Evolutionary conservation across 805 yeast species (phyloP), one percentile per base, ranked within the genome.

Genomic region (Kluyveromyces siamensis): DNA sequence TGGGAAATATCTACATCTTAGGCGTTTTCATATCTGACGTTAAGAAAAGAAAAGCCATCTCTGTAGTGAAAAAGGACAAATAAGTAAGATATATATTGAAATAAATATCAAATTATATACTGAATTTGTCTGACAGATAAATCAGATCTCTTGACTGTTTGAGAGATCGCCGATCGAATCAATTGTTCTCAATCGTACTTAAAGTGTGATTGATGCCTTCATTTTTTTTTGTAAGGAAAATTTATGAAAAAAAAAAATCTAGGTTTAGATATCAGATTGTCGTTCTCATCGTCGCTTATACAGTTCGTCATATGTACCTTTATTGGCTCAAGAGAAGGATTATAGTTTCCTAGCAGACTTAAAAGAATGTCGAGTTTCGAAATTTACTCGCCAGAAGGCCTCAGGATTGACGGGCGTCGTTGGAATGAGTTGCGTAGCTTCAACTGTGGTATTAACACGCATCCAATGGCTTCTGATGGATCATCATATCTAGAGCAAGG

Each of bases 401-500:
- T 93, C 43, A 74, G 99, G 54, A 72, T 84, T 13, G 98, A 93
- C 64, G 99, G 99, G 1, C 80, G 99, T 58, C 76, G 99, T 53
- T 89, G 93, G 89, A 88, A 91, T 59, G 99, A 93, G 65, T 74
- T 90, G 41, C 81, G 98, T 45, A 75, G 82, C 30, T 87, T 93
- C 59, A 79, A 79, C 37, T 86, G 96, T 61, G 77, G 80, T 17
- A 80, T 87, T 47, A 88, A 88, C 60, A 89, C 98, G 1, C 97
- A 90, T 59, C 88, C 96, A 6, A 79, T 76, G 56, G 77, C 90
- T 0, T 76, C 93, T 2, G 97, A 91, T 67, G 99, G 98, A 7
- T 90, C 97, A 1, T 81, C 97, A 2, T 84, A 83, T 56, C 81
- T 93, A 18, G 93, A 90, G 65, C 95, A 85, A 67, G 99, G 99